These are phyloP conservation scores for Dendrobium nobile DNA, from an alignment of 106 monocot genomes.

Conservation along the genomic window DNA sequence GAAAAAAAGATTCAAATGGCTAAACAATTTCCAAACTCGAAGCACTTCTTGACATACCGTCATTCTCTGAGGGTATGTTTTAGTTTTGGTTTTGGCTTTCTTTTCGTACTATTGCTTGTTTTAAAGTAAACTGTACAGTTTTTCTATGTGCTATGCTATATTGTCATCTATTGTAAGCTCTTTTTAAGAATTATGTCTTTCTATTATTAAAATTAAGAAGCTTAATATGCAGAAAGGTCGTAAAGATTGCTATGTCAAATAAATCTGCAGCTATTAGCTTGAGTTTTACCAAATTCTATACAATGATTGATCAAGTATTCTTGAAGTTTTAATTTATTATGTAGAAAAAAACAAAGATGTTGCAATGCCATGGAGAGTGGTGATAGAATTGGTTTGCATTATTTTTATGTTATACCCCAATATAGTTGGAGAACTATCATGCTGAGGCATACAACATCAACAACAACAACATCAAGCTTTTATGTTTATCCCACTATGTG, in stretches of 20 bases:
- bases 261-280: background rate
- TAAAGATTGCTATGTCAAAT: background rate
- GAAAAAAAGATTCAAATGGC: constrained; percentile 90
- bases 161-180: background rate
- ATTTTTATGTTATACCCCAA: background rate
- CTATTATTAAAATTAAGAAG: background rate
- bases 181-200: background rate
- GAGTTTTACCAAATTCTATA: background rate
- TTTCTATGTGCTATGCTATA: background rate
- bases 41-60: constrained; percentile 73
- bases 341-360: background rate
- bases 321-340: background rate
- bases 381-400: background rate
- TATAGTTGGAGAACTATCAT: background rate
- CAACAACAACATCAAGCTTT: too few species aligned
- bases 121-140: background rate
- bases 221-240: background rate
- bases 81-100: background rate
- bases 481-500: too few species aligned
- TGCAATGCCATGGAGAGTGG: background rate
- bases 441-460: too few species aligned
- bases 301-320: background rate
- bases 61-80: constrained; percentile 72
- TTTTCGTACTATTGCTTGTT: background rate
- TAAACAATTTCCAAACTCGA: constrained; percentile 68